Percentiles rank a stretch among this genome's conserved stretches.
Conservation (phyloP, 495 filamentous ascomycete genomes). For the Neurospora sp. region DNA sequence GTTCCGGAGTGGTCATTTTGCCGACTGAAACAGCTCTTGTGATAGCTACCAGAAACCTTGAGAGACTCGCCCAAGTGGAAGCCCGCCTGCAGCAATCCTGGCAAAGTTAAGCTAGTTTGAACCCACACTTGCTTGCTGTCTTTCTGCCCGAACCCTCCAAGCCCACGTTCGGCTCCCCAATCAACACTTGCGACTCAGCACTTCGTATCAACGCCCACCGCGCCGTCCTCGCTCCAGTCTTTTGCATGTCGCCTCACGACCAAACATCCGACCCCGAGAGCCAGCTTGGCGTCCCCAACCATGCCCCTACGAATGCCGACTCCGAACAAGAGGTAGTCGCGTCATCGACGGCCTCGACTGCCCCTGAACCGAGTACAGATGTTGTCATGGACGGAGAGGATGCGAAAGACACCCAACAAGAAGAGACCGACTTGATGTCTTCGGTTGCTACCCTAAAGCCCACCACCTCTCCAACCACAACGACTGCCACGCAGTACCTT, state of each 20-base stretch:
- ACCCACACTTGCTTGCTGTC: not conserved
- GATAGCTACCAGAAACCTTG: not conserved
- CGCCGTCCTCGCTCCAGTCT: not conserved
- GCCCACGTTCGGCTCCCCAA: not conserved
- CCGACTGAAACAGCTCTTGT: not conserved
- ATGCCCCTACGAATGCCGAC: constrained; percentile 4
- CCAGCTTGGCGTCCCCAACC: constrained; percentile 10
- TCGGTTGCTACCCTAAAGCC: constrained; percentile 43
- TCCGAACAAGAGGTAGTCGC: constrained; percentile 7
- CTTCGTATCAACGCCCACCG: not conserved
- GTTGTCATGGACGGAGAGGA: not conserved
- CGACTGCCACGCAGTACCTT: constrained; percentile 28
- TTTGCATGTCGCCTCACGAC: constrained; percentile 27
- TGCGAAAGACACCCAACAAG: constrained; percentile 3
- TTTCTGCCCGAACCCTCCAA: not conserved
- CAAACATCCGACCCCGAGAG: constrained; percentile 10
- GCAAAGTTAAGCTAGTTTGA: not conserved
- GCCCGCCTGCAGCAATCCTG: not conserved
- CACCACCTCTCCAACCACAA: constrained; percentile 20
- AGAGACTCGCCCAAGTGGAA: not conserved
- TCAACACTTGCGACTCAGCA: not conserved
- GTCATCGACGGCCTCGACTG: not conserved
- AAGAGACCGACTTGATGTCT: constrained; percentile 33
- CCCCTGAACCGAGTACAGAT: not conserved
- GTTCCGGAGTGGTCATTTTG: not conserved